Base-by-base conservation (phyloP, 2,329 filamentous ascomycete species). In the Fusarium guadeloupense region DNA sequence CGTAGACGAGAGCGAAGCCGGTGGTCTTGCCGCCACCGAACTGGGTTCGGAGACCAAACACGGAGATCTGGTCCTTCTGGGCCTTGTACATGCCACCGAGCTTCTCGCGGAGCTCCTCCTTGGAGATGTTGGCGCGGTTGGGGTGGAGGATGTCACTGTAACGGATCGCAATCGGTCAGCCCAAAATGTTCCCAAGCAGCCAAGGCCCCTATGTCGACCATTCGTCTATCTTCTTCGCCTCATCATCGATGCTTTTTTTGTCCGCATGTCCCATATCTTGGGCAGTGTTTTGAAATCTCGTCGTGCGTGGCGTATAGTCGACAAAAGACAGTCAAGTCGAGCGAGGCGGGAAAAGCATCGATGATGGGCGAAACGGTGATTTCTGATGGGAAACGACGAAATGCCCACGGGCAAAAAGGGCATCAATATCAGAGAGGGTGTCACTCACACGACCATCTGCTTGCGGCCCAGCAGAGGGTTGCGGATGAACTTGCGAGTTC, bases 401-500 rank as follows among this genome's bases (percentile, higher is more conserved):
- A 20, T 16, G 35, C 39, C 42, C 37, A 19, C 57, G 59, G 45
- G 53, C 47, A 38, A 26, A 48, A 43, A 49, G 23, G 33, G 51
- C 33, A 58, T 51, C 49, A 62, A 65, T n/a, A n/a, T n/a, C n/a
- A n/a, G 59, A 67, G 52, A 59, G 55, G 55, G 46, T 59, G 67
- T 72, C 72, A 89, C 91, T 88, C 92, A 97, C 94, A 97, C 91
- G 84, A 97, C 94, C 92, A 98, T 97, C 90, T 98, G 94, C 89
- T 96, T 97, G 82, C 94, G 91, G 81, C 90, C 92, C 80, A 99
- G 90, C 78, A 99, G 92, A 81, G 95, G 92, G 89, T 99, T 99
- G 86, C 93, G 92, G 85, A 98, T 96, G 91, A 99, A 99, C 88
- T 98, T 98, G 91, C 95, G 94, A 83, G 95, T 99, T 86, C 95